Evolutionary conservation across 345 rosid species (phyloP).

Genomic region (Euphorbia peplus): DNA sequence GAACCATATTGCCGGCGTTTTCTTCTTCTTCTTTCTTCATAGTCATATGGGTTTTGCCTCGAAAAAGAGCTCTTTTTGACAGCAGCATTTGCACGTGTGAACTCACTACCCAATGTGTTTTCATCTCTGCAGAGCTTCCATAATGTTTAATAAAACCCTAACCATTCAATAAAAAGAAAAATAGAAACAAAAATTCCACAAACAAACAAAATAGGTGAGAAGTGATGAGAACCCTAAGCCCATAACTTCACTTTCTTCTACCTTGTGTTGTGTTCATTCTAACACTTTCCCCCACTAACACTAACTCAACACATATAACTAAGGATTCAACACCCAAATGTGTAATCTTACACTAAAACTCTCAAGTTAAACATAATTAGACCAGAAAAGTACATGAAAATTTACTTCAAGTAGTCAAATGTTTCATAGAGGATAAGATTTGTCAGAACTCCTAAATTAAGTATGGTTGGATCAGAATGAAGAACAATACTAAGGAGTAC

Average conservation of each 20-base stretch:
- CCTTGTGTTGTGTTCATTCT: slow-evolving; percentile 33
- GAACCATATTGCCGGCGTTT: neutral
- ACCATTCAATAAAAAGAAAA: slow-evolving; percentile 17
- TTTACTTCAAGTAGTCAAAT: too few relatives aligned
- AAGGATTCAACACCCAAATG: too few relatives aligned
- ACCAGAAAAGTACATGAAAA: too few relatives aligned
- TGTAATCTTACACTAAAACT: too few relatives aligned
- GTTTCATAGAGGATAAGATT: too few relatives aligned
- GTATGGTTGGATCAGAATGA: too few relatives aligned
- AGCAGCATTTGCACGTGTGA: slow-evolving; percentile 48
- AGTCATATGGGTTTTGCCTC: slow-evolving; percentile 53
- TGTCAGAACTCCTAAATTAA: too few relatives aligned
- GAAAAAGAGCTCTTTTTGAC: slow-evolving; percentile 56
- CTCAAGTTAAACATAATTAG: too few relatives aligned
- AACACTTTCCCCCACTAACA: slow-evolving; percentile 35
- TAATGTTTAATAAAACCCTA: slow-evolving; percentile 27
- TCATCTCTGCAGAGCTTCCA: slow-evolving; percentile 30
- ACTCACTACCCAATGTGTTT: slow-evolving; percentile 53
- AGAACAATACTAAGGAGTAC: too few relatives aligned
- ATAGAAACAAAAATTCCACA: neutral
- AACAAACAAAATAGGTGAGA: slow-evolving; percentile 14
- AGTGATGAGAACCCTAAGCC: slow-evolving; percentile 15
- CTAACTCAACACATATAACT: too few relatives aligned
- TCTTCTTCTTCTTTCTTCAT: neutral
- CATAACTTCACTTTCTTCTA: slow-evolving; percentile 17